Conservation (phyloP, 1,284 basidiomycete genomes). For the Chalciporus sp. region DNA sequence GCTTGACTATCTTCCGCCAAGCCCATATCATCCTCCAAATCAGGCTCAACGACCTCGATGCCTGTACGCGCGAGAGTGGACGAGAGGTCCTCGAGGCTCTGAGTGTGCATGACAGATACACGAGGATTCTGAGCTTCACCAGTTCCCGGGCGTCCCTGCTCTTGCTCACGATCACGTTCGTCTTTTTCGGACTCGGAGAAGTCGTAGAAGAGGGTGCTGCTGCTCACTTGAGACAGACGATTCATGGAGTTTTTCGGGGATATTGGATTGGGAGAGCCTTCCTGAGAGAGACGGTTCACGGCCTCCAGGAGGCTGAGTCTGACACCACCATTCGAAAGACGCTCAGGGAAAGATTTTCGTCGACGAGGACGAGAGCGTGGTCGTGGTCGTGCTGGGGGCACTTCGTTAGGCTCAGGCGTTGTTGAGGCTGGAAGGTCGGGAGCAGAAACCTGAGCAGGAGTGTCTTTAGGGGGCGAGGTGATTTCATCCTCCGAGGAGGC, state of each 20-base stretch:
- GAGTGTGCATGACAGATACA: slow-evolving; percentile 15
- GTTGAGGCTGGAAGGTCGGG: background rate
- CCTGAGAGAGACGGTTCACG: slow-evolving; percentile 28
- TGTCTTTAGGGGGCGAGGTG: background rate
- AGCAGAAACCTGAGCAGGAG: background rate
- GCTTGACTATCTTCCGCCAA: background rate
- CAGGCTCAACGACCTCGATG: slow-evolving; percentile 8
- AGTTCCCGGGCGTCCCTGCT: background rate
- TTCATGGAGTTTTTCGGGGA: slow-evolving; percentile 13
- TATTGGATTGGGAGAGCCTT: background rate
- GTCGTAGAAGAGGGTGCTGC: slow-evolving; percentile 32
- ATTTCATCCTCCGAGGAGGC: slow-evolving; percentile 18
- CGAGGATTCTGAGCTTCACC: background rate
- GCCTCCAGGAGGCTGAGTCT: slow-evolving; percentile 34
- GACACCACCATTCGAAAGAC: slow-evolving; percentile 19
- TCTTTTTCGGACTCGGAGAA: slow-evolving; percentile 14
- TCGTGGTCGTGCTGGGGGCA: slow-evolving; percentile 23
- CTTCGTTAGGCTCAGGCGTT: background rate
- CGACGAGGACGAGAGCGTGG: slow-evolving; percentile 15
- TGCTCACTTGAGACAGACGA: slow-evolving; percentile 29
- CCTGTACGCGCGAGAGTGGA: slow-evolving; percentile 22
- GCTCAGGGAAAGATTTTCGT: slow-evolving; percentile 31
- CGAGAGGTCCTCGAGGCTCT: slow-evolving; percentile 30
- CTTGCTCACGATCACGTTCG: background rate
- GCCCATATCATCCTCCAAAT: background rate